Base-by-base conservation (phyloP, 768 basidiomycete genomes). In the Russula virescens region DNA sequence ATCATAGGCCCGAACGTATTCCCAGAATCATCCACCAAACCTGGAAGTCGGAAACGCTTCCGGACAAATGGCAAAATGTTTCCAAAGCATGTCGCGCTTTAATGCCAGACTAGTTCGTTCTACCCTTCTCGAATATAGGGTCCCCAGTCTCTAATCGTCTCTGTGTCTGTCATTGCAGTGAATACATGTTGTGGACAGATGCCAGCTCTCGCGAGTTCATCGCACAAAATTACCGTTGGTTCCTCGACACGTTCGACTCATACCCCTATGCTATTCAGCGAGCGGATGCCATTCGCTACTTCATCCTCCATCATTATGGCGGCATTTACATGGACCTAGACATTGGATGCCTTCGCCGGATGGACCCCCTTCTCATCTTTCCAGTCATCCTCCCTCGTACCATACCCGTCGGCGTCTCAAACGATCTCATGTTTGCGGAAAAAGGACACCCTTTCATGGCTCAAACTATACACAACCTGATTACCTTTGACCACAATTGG, bases 161-260 rank as follows among this genome's bases (percentile, higher is more conserved):
- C 31, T 31, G 8, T 31, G 8, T 42, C 58, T 49, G 66, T 62
- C 68, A 50, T 49, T 34, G 60, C 73, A 98, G 95, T 73, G 86
- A 98, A 73, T 97, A 98, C 79, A 94, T 86, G 80, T 81, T 99
- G 13, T 99, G 97, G 97, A 98, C 97, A 16, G 97, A 99, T 73
- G 89, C 85, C 9, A 78, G 81, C 64, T 91, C 97, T 18, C 86
- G 94, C 67, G 82, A 89, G 68, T 98, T 99, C 75, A 91, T 99
- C 69, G 87, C 88, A 19, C 76, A 84, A 62, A 75, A 92, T 62
- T 99, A 98, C 70, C 81, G 89, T 21, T 94, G 93, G 87, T 97
- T 97, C 76, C 82, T 99, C 54, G 84, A 91, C 69, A 96, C 91
- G 26, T 99, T 90, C 71, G 94, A 98, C 77, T 81, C 82, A 66